These are phyloP conservation scores for Lantana camara DNA, from an alignment of 257 asterid genomes.

Conservation along the genomic window DNA sequence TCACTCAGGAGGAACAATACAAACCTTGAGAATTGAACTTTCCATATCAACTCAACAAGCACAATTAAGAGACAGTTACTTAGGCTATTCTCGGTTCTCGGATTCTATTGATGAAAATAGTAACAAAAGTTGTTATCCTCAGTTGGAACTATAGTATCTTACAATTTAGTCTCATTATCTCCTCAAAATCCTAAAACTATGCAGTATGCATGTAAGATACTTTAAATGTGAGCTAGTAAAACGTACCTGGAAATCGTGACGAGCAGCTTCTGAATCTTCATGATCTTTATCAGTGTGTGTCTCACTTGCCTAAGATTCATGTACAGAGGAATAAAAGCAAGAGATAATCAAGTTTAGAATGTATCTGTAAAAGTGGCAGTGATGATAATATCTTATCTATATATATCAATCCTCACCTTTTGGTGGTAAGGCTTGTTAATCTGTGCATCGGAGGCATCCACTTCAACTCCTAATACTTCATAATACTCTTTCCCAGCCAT, in stretches of 20 bases:
- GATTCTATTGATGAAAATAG: too few relatives aligned
- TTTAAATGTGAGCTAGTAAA: conserved; percentile 3
- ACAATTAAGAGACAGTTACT: too few relatives aligned
- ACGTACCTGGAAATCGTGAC: conserved; percentile 67
- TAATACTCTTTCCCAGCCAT: conserved; percentile 78
- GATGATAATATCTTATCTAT: background rate
- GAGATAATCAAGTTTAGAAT: too few relatives aligned
- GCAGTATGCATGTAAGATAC: background rate
- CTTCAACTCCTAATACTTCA: conserved; percentile 66
- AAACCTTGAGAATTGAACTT: too few relatives aligned
- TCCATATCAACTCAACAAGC: too few relatives aligned
- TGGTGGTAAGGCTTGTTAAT: conserved; percentile 76
- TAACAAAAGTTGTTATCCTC: too few relatives aligned
- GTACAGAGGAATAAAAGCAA: conserved; percentile 2
- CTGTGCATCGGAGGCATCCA: conserved; percentile 63
- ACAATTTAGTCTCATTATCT: too few relatives aligned
- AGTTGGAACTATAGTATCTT: too few relatives aligned
- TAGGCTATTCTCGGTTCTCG: too few relatives aligned
- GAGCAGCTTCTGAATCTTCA: conserved; percentile 82
- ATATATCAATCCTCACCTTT: conserved; percentile 47
- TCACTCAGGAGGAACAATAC: too few relatives aligned
- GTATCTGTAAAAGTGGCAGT: background rate
- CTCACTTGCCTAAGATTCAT: conserved; percentile 60
- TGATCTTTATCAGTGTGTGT: conserved; percentile 88
- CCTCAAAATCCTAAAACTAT: too few relatives aligned